Base-by-base conservation (phyloP, 2,329 filamentous ascomycete genomes). In the Pseudogymnoascus sp. region DNA sequence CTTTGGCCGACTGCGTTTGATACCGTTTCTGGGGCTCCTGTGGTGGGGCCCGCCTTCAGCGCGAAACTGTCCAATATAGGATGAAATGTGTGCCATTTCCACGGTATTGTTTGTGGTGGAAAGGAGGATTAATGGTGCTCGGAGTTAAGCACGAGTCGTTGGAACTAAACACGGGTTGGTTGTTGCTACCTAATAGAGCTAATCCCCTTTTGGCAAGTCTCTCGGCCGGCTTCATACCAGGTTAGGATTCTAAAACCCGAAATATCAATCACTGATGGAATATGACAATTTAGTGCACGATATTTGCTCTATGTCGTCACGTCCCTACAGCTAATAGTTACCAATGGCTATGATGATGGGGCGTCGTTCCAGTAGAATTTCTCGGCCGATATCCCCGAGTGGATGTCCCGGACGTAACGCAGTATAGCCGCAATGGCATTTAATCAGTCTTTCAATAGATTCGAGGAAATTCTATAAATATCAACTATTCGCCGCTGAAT, bases 61-160 rank as follows among this genome's bases (percentile, higher is more conserved):
- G n/a, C 61, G 58, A 44, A 66, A 65, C 31, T 65, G 61, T 39
- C 62, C 39, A 1, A 61, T 65, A 17, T 64, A 63, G 21, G 29
- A 60, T 3, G 61, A 58, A 29, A 64, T 29, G 13, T 61, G 58
- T 17, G 61, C 9, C 58, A 63, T 60, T 21, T 2, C 42, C 13
- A 51, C 12, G 27, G 42, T n/a, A 29, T 8, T 29, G 6, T 48
- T 44, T 27, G 9, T 48, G 21, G 25, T 9, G 9, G 42, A n/a
- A 48, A 48, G 13, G 25, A 29, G 25, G 25, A 29, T 42, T 29
- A n/a, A 31, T 51, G 27, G 42, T 29, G 4, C 5, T 29, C 42
- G 42, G 42, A 51, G 42, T 51, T 51, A 51, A 51, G 42, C 13
- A 10, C 5, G 12, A 6, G 21, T 13, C 7, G 41, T 27, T 27